These are phyloP conservation scores for Saccharum hybrid DNA, from an alignment of 202 grass and related monocot genomes.

Conservation along the genomic window DNA sequence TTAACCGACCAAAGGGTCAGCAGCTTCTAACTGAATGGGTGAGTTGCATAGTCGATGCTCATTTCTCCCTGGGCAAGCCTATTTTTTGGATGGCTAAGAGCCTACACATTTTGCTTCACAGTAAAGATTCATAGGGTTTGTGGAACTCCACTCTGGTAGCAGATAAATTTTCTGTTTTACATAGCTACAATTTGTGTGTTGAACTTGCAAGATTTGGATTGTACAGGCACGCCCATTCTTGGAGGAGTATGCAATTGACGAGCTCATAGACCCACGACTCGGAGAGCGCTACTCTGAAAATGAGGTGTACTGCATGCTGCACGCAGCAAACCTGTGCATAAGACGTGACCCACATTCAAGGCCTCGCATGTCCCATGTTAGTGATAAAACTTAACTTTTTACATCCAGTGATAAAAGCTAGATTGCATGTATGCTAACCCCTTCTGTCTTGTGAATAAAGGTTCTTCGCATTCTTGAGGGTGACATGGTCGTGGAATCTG, in stretches of 20 bases:
- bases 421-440: neutral
- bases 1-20: constrained; percentile 93
- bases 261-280: constrained; percentile 77
- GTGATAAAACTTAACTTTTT: constrained; percentile 1
- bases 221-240: constrained; percentile 82
- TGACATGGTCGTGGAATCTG: constrained; percentile 78
- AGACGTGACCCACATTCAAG: constrained; percentile 89
- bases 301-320: constrained; percentile 92
- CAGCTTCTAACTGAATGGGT: constrained; percentile 99
- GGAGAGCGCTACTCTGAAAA: constrained; percentile 69
- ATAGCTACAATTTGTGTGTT: neutral
- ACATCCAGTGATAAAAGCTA: constrained; percentile 17
- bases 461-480: constrained; percentile 96
- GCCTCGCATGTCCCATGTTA: constrained; percentile 98
- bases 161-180: neutral
- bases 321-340: constrained; percentile 90
- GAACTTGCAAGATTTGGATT: constrained; percentile 24
- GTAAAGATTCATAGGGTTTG: constrained; percentile 1
- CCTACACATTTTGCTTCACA: neutral
- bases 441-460: constrained; percentile 38
- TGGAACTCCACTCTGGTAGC: neutral
- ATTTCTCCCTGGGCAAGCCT: neutral
- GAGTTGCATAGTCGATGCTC: constrained; percentile 30
- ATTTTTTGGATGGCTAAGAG: constrained; percentile 1
- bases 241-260: constrained; percentile 64